Evolutionary conservation across 805 yeast species (phyloP).

Genomic region (Yarrowia keelungensis): DNA sequence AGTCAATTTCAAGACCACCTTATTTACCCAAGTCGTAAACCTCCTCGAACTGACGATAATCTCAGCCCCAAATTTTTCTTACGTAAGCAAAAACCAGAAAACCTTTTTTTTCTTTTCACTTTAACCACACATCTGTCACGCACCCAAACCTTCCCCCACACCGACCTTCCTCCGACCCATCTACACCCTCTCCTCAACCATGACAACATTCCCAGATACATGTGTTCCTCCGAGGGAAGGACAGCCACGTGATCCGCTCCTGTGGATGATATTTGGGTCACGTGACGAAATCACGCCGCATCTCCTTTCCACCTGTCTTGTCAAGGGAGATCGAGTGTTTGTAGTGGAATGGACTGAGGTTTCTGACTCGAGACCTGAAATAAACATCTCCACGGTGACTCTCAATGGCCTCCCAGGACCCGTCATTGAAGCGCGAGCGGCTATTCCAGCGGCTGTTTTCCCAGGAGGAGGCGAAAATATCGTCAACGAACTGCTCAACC

Average conservation of each 20-base stretch:
- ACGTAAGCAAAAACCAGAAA: no score
- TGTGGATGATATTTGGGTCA: constrained; percentile 30
- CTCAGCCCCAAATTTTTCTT: no score
- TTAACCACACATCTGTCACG: background rate
- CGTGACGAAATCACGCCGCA: constrained; percentile 27
- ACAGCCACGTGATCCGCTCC: constrained; percentile 15
- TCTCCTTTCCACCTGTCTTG: background rate
- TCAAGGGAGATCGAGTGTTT: constrained; percentile 17
- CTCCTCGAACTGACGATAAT: no score
- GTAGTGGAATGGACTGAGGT: constrained; percentile 24
- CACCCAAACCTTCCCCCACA: constrained; percentile 17
- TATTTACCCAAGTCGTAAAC: no score
- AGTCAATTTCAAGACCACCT: no score
- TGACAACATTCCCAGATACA: constrained; percentile 11
- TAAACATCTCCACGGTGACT: constrained; percentile 4
- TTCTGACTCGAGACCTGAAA: background rate
- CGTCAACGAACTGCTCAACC: constrained; percentile 7
- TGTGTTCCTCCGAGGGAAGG: constrained; percentile 17
- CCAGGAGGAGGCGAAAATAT: constrained; percentile 16
- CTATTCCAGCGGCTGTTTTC: background rate
- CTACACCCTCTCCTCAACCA: background rate
- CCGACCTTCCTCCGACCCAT: background rate
- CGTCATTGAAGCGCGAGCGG: constrained; percentile 8
- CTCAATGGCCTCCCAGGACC: constrained; percentile 16
- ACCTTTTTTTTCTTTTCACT: no score